Evolutionary conservation across 2,329 filamentous ascomycete species (phyloP).

Genomic region (Xylaria sp.): DNA sequence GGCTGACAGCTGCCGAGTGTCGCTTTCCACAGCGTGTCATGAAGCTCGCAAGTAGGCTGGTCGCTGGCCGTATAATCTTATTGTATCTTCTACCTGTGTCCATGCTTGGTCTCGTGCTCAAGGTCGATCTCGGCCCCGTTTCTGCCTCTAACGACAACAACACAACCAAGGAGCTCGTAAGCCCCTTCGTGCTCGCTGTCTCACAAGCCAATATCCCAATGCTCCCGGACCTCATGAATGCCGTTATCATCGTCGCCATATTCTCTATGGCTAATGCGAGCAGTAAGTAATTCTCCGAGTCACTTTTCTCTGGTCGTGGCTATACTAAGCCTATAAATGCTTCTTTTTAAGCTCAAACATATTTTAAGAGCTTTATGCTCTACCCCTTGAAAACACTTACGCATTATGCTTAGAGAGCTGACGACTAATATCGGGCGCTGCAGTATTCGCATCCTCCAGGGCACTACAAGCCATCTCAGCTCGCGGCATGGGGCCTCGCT

Average conservation of each 20-base stretch:
- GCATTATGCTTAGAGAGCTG: background rate
- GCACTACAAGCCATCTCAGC: slow-evolving; percentile 51
- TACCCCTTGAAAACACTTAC: background rate
- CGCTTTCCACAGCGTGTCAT: slow-evolving; percentile 52
- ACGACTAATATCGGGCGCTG: background rate
- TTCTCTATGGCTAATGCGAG: slow-evolving; percentile 56
- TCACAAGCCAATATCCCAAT: slow-evolving; percentile 40
- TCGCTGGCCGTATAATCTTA: slow-evolving; percentile 53
- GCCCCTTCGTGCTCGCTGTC: slow-evolving; percentile 33
- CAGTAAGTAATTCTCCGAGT: slow-evolving; percentile 17
- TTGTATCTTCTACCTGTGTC: slow-evolving; percentile 54
- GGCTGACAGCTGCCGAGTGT: slow-evolving; percentile 57
- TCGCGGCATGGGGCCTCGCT: slow-evolving; percentile 50
- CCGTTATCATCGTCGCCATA: slow-evolving; percentile 52
- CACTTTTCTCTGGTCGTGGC: background rate
- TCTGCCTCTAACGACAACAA: background rate
- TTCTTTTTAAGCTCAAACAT: background rate
- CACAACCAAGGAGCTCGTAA: slow-evolving; percentile 3
- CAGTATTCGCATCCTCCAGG: slow-evolving; percentile 51
- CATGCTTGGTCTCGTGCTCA: slow-evolving; percentile 50
- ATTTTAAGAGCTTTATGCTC: background rate
- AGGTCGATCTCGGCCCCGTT: slow-evolving; percentile 29
- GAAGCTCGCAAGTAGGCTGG: slow-evolving; percentile 53
- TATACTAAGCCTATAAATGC: background rate
- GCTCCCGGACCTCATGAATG: slow-evolving; percentile 49